Percentiles rank a stretch among this genome's conserved stretches.
These are phyloP conservation scores for Oryza glaberrima DNA, from an alignment of 176 grass and related monocot genomes.

Conservation along the genomic window DNA sequence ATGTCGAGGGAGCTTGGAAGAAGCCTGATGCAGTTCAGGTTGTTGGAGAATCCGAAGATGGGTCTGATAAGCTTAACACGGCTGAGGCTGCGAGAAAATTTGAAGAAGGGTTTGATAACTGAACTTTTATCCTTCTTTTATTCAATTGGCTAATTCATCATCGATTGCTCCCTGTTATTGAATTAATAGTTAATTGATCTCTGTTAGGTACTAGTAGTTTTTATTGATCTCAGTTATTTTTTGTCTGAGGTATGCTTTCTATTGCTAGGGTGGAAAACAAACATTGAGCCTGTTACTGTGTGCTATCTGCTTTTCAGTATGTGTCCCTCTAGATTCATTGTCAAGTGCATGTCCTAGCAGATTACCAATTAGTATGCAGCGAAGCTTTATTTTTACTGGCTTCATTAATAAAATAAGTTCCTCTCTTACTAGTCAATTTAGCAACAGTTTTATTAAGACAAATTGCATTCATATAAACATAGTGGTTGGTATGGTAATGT, in stretches of 20 bases:
- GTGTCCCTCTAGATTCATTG: background rate
- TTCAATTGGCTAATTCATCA: background rate
- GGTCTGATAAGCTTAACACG: conserved; percentile 41
- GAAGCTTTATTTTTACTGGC: background rate
- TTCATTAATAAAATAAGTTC: background rate
- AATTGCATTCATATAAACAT: background rate
- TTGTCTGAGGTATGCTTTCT: conserved; percentile 2
- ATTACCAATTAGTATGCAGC: background rate
- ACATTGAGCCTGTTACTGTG: background rate
- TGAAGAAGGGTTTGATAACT: conserved; percentile 43
- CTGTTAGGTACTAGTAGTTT: background rate
- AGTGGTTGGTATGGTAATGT: background rate
- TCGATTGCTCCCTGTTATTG: conserved; percentile 6
- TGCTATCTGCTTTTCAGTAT: background rate
- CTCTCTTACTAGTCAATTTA: background rate
- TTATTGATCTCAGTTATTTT: conserved; percentile 19
- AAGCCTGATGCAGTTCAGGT: conserved; percentile 42
- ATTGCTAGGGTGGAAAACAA: background rate
- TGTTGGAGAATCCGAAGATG: conserved; percentile 38
- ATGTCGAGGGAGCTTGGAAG: conserved; percentile 52
- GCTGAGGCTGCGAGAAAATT: conserved; percentile 30
- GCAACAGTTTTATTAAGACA: too few species aligned
- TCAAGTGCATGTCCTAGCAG: background rate
- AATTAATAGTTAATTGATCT: conserved; percentile 20
- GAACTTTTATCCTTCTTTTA: conserved; percentile 21